These are phyloP conservation scores for Nadsonia fulvescens DNA, from an alignment of 805 yeast genomes.

Conservation along the genomic window DNA sequence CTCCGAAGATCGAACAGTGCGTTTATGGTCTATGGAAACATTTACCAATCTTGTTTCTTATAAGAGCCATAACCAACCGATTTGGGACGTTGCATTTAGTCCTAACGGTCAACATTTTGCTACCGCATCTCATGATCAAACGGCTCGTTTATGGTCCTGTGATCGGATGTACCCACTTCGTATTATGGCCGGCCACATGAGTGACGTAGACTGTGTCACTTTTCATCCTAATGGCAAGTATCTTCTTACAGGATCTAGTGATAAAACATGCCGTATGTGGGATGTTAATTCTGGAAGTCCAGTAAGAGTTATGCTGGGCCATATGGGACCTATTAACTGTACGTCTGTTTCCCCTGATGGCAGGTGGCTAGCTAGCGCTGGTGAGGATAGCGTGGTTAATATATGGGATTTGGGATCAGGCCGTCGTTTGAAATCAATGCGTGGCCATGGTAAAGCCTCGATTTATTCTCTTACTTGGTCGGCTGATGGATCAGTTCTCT, in stretches of 20 bases:
- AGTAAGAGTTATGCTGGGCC: constrained; percentile 85
- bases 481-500: constrained; percentile 72
- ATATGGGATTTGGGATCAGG: constrained; percentile 94
- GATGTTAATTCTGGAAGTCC: constrained; percentile 77
- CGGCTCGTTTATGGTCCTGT: constrained; percentile 94
- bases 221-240: constrained; percentile 96
- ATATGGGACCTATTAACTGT: constrained; percentile 71
- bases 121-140: constrained; percentile 95
- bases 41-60: constrained; percentile 80
- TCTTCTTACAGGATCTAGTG: constrained; percentile 87
- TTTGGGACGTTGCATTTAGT: constrained; percentile 92
- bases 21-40: constrained; percentile 89
- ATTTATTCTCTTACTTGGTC: constrained; percentile 74
- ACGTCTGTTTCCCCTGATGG: constrained; percentile 93
- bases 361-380: constrained; percentile 86
- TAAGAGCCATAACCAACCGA: constrained; percentile 90
- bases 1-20: constrained; percentile 81
- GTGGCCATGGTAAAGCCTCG: constrained; percentile 82
- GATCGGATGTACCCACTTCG: constrained; percentile 94
- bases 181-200: constrained; percentile 91
- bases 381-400: constrained; percentile 76
- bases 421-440: constrained; percentile 71
- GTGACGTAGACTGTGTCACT: constrained; percentile 86
- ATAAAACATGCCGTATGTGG: constrained; percentile 97
- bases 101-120: constrained; percentile 96